A percentile compares a stretch with the other conserved stretches of the same genome.
Conservation (phyloP, 495 filamentous ascomycete genomes). For the Parmelia sp. region DNA sequence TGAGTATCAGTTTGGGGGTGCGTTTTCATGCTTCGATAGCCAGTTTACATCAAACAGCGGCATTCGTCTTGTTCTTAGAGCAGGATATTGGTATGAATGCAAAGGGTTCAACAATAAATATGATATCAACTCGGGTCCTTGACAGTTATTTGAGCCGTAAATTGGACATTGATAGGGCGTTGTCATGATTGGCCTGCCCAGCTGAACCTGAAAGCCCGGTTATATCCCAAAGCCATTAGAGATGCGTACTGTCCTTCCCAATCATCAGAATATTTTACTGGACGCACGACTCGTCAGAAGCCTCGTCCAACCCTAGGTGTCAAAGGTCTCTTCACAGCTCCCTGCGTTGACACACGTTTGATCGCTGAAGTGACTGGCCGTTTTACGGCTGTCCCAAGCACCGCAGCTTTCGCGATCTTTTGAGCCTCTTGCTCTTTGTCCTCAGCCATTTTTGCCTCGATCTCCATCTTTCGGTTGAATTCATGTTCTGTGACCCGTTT, state of each 20-base stretch:
- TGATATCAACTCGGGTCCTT: background rate
- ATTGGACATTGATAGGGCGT: background rate
- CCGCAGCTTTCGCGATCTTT: conserved; percentile 22
- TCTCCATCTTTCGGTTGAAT: conserved; percentile 92
- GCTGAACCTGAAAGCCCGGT: background rate
- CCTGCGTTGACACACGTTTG: conserved; percentile 30
- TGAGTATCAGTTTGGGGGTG: background rate
- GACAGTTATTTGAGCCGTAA: background rate
- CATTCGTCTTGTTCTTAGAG: background rate
- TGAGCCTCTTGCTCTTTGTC: conserved; percentile 59
- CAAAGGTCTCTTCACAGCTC: conserved; percentile 35
- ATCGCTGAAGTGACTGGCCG: conserved; percentile 21
- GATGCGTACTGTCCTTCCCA: background rate
- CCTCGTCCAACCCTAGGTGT: conserved; percentile 31
- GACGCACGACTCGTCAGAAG: conserved; percentile 21
- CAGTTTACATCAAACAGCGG: background rate
- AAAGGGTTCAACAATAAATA: too few species aligned
- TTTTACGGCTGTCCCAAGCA: conserved; percentile 11
- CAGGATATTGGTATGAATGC: background rate
- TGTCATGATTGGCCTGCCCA: background rate
- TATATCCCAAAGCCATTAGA: background rate
- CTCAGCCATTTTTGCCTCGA: conserved; percentile 85
- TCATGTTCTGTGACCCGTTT: conserved; percentile 87
- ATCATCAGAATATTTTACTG: background rate
- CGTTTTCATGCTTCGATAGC: background rate